Percentiles rank a stretch among this genome's conserved stretches.
Conservation (phyloP, 2,329 filamentous ascomycete species). For the Fusarium ambrosium region DNA sequence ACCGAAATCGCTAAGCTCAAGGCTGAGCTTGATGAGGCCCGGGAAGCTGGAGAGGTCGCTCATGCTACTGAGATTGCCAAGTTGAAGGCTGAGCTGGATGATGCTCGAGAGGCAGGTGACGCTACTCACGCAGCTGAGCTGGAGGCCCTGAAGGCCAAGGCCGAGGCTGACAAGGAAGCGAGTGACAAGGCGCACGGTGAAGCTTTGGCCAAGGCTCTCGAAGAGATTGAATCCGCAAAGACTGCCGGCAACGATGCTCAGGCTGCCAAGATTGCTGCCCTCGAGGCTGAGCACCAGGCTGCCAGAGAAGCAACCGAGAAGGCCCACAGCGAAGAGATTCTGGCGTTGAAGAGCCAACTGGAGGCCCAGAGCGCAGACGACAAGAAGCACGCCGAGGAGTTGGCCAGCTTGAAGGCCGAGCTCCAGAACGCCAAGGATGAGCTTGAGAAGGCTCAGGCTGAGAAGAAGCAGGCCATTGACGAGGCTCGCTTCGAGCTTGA, state of each 20-base stretch:
- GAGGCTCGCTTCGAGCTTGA: conserved; percentile 61
- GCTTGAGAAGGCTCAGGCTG: conserved; percentile 60
- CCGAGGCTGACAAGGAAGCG: conserved; percentile 60
- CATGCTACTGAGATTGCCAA: conserved; percentile 47
- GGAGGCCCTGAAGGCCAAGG: conserved; percentile 57
- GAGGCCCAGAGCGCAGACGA: conserved; percentile 58
- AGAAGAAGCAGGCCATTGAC: conserved; percentile 61
- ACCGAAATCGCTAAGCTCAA: conserved; percentile 47
- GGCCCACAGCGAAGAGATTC: conserved; percentile 54
- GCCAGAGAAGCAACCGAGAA: conserved; percentile 49
- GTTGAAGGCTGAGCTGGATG: conserved; percentile 48
- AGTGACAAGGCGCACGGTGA: conserved; percentile 50
- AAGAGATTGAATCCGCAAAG: conserved; percentile 50
- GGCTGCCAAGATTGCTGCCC: conserved; percentile 47
- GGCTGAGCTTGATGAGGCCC: conserved; percentile 50
- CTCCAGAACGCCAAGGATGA: conserved; percentile 52
- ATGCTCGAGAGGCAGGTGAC: conserved; percentile 51
- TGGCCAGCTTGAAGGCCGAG: conserved; percentile 51
- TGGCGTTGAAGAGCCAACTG: conserved; percentile 57
- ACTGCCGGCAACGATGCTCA: conserved; percentile 50
- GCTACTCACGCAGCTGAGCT: conserved; percentile 50
- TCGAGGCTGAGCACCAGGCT: conserved; percentile 49
- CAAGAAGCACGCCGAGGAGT: conserved; percentile 51
- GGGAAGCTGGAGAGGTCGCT: conserved; percentile 48
- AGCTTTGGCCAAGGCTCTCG: conserved; percentile 49